Base-by-base conservation (phyloP, 2,329 filamentous ascomycete species). In the Curvularia eragrostidis region DNA sequence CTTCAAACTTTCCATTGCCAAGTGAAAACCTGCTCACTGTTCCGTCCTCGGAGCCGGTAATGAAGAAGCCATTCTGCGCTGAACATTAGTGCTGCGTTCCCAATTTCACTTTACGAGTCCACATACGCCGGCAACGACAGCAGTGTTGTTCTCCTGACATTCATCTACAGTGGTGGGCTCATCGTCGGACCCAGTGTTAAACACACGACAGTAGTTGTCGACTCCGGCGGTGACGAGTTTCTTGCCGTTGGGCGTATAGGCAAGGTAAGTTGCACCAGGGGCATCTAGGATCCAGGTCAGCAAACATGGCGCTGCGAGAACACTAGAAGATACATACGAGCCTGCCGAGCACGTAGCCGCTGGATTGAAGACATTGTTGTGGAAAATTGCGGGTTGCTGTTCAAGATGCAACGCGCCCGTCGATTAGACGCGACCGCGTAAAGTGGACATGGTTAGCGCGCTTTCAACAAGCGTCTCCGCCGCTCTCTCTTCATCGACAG, bases 1-100 rank as follows among this genome's bases (percentile, higher is more conserved):
- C 88, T 61, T 96, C 91, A 78, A 96, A 91, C 26, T 82, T 77
- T 69, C 89, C 88, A 2, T 86, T 87, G 55, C 86, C 83, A 48
- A 97, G 84, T n/a, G 90, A 91, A 81, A 96, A 99, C 68, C 93
- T 87, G 81, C 90, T 96, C 70, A 99, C 92, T n/a, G 90, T 95
- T 71, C 96, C 95, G 79, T 98, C 93, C 77, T 99, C 94, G 19
- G 91, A 91, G 26, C 93, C 95, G 61, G 92, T 88, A 43, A 98
- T 87, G 74, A 97, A 96, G 76, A 91, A 93, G 59, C 90, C 87
- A 72, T 94, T 87, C 86, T 88, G 63, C 15, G 24, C 8, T 41
- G 5, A 19, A 30, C 24, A 50, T 76, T 57, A 75, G 70, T 57
- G 15, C 12, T 15, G 6, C 38, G 34, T 23, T 28, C 3, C n/a